Conservation (phyloP, 148 eudicot species). For the Selenicereus undatus region DNA sequence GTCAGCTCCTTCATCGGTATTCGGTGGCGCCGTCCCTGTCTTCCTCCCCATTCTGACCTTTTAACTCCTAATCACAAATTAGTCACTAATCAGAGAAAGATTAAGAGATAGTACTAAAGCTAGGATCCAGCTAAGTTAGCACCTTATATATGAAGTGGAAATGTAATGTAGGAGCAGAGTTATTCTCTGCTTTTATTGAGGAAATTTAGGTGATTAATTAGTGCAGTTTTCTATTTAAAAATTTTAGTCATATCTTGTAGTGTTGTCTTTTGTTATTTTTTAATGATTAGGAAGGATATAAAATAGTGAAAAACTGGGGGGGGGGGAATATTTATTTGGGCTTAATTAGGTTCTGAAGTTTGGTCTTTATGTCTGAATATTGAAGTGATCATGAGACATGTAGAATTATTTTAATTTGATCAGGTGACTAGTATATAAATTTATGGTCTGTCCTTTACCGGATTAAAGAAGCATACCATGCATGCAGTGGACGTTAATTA, state of each 20-base stretch:
- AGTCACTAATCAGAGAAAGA: neutral
- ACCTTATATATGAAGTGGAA: neutral
- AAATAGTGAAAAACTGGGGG: neutral
- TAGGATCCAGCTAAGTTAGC: neutral
- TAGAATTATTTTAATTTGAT: neutral
- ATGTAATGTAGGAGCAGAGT: too few relatives aligned
- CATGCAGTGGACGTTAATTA: too few relatives aligned
- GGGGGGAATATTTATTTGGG: neutral
- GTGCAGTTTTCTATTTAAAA: neutral
- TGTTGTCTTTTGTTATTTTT: too few relatives aligned
- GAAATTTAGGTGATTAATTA: too few relatives aligned
- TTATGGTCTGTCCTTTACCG: neutral
- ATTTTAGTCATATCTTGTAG: neutral
- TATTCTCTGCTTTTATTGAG: too few relatives aligned
- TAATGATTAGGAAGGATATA: neutral
- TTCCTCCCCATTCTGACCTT: constrained; percentile 45
- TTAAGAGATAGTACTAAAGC: neutral
- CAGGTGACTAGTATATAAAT: neutral
- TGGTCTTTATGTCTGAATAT: neutral
- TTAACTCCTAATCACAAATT: too few relatives aligned
- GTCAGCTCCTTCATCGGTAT: constrained; percentile 41
- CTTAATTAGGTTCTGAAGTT: neutral
- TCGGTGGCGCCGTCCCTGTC: constrained; percentile 34
- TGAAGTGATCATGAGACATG: neutral
- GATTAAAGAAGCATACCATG: too few relatives aligned